A percentile compares a stretch with the other conserved stretches of the same genome.
Evolutionary conservation across 495 filamentous ascomycete species (phyloP).

Genomic region (Xylona heveae): DNA sequence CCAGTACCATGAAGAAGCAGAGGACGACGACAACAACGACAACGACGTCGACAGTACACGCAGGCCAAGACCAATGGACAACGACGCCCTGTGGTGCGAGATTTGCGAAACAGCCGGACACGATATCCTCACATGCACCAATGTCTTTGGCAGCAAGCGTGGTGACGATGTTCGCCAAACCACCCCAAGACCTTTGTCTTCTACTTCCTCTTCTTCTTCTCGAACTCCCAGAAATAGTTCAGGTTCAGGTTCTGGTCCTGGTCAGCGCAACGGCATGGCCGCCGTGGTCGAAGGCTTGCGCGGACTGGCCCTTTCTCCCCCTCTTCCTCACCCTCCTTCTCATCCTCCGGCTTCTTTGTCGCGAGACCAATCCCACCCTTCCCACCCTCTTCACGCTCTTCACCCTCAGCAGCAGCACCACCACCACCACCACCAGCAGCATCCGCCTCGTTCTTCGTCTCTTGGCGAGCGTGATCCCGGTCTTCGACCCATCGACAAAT

Average conservation of each 20-base stretch:
- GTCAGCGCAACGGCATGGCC: slow-evolving; percentile 19
- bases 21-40: slow-evolving; percentile 52
- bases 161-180: too few relatives aligned
- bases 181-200: too few relatives aligned
- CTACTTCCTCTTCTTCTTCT: slow-evolving; percentile 9
- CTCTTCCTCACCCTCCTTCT: slow-evolving; percentile 9
- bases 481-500: too few relatives aligned
- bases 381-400: slow-evolving; percentile 13
- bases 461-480: too few relatives aligned
- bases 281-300: slow-evolving; percentile 23
- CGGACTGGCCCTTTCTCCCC: slow-evolving; percentile 18
- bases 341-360: too few relatives aligned
- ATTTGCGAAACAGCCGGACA: slow-evolving; percentile 89
- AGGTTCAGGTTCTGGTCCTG: slow-evolving; percentile 5
- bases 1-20: slow-evolving; percentile 10
- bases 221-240: slow-evolving; percentile 10
- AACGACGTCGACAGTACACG: slow-evolving; percentile 43
- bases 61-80: too few relatives aligned
- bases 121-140: slow-evolving; percentile 83
- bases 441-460: not conserved
- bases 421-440: slow-evolving; percentile 5
- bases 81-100: slow-evolving; percentile 77
- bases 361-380: too few relatives aligned
- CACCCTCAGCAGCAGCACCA: slow-evolving; percentile 13
- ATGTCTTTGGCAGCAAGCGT: slow-evolving; percentile 40